These are phyloP conservation scores for Agrocybe chaxingu DNA, from an alignment of 768 basidiomycete species.

Conservation along the genomic window DNA sequence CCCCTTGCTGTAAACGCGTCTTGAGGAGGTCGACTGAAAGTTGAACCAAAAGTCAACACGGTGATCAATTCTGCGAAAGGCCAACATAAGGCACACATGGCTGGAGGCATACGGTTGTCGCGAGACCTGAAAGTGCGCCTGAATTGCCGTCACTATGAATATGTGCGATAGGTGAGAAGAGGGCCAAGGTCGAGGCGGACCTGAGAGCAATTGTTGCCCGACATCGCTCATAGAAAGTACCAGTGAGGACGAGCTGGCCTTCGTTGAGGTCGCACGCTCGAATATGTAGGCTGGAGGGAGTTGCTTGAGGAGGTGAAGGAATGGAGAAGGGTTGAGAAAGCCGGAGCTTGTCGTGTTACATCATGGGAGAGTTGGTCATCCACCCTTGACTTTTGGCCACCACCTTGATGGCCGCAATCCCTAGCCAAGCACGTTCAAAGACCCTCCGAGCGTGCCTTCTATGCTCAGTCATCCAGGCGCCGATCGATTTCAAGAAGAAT, in stretches of 20 bases:
- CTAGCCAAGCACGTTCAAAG: constrained; percentile 60
- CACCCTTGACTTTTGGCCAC: neutral
- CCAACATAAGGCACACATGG: constrained; percentile 50
- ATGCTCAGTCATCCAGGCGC: constrained; percentile 86
- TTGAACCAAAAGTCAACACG: neutral
- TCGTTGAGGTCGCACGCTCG: too few species aligned
- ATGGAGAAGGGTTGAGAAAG: too few species aligned
- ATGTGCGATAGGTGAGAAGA: neutral
- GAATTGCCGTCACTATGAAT: constrained; percentile 5
- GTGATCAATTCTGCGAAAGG: neutral
- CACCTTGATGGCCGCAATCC: constrained; percentile 38
- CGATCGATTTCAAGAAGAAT: constrained; percentile 75
- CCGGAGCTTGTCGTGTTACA: too few species aligned
- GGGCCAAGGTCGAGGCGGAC: constrained; percentile 26
- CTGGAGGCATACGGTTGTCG: constrained; percentile 71
- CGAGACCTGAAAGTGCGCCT: constrained; percentile 80
- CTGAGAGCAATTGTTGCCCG: constrained; percentile 63
- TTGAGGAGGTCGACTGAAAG: constrained; percentile 81
- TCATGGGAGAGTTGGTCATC: too few species aligned
- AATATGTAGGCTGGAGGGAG: too few species aligned
- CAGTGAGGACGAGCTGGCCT: neutral
- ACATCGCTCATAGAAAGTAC: constrained; percentile 59
- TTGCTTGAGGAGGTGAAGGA: too few species aligned
- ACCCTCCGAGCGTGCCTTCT: constrained; percentile 87
- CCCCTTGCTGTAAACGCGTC: constrained; percentile 86